A percentile compares a stretch with the other conserved stretches of the same genome.
phyloP scores from a whole-genome alignment of 225 moss, liverwort and hornwort species.

The Marchantia paleacea region DNA sequence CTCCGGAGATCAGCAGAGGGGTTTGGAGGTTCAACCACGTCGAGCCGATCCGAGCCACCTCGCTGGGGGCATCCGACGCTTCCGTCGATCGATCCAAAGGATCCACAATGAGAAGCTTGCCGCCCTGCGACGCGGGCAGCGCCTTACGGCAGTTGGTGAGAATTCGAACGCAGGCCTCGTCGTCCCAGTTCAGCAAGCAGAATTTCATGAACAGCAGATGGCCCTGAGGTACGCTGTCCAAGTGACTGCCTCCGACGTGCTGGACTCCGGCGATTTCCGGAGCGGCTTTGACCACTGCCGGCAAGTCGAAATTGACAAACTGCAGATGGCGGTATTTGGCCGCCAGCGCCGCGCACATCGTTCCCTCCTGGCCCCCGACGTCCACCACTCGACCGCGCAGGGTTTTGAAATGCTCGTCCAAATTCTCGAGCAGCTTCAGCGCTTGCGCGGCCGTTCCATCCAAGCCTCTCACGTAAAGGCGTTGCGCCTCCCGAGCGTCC shows the following conservation, averaged over 20 bases:
- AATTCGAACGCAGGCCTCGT: slow-evolving; percentile 21
- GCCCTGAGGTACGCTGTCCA: slow-evolving; percentile 33
- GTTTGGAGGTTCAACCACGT: background rate
- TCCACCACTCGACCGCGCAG: slow-evolving; percentile 31
- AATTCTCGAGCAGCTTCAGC: background rate
- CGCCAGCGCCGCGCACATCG: slow-evolving; percentile 6
- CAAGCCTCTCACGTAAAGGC: slow-evolving; percentile 7
- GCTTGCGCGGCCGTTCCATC: background rate
- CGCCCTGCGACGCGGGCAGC: background rate
- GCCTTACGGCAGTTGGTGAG: slow-evolving; percentile 13
- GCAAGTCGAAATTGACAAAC: slow-evolving; percentile 38
- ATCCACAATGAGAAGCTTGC: slow-evolving; percentile 20
- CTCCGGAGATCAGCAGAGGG: background rate
- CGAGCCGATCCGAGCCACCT: background rate
- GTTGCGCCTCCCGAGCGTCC: slow-evolving; percentile 22
- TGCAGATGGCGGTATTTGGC: slow-evolving; percentile 34
- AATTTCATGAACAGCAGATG: slow-evolving; percentile 31
- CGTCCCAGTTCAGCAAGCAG: slow-evolving; percentile 20
- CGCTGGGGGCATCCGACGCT: background rate
- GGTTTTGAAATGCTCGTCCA: slow-evolving; percentile 21
- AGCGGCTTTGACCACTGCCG: slow-evolving; percentile 17
- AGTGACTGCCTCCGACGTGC: slow-evolving; percentile 37
- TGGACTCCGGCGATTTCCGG: slow-evolving; percentile 25
- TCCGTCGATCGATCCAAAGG: background rate
- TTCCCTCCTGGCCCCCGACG: slow-evolving; percentile 37